Conservation (phyloP, 176 grass and related monocot species). For the Oryza brachyantha region DNA sequence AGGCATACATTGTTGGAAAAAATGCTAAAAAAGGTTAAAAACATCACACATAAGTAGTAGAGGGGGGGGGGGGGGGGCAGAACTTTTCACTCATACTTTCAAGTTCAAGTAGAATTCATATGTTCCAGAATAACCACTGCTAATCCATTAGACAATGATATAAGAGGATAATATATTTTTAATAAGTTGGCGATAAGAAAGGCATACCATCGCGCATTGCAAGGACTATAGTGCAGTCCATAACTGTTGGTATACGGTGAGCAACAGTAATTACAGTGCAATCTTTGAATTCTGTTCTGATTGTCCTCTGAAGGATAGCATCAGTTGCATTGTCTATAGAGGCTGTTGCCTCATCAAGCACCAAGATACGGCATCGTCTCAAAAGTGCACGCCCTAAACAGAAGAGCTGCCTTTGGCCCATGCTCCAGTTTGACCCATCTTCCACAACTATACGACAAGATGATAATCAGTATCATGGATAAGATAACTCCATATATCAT, state of each 20-base stretch:
- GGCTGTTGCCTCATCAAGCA: slow-evolving; percentile 84
- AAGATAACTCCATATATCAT: neutral
- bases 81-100: neutral
- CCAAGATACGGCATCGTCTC: slow-evolving; percentile 66
- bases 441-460: slow-evolving; percentile 54
- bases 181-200: slow-evolving; percentile 4
- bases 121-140: neutral
- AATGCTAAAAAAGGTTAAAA: neutral
- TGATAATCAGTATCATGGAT: neutral
- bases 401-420: slow-evolving; percentile 95
- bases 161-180: neutral
- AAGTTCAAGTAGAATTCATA: neutral
- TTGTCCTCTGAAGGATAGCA: slow-evolving; percentile 82
- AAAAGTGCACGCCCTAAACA: slow-evolving; percentile 82
- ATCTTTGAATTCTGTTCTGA: slow-evolving; percentile 70
- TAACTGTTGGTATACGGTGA: slow-evolving; percentile 85
- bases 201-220: slow-evolving; percentile 70
- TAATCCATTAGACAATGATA: neutral
- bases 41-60: neutral
- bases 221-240: slow-evolving; percentile 81
- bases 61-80: neutral
- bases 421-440: slow-evolving; percentile 96
- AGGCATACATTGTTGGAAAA: neutral
- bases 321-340: slow-evolving; percentile 94
- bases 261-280: slow-evolving; percentile 89